phyloP scores from a whole-genome alignment of 2,329 filamentous ascomycete species.

The Tolypocladium capitatum region DNA sequence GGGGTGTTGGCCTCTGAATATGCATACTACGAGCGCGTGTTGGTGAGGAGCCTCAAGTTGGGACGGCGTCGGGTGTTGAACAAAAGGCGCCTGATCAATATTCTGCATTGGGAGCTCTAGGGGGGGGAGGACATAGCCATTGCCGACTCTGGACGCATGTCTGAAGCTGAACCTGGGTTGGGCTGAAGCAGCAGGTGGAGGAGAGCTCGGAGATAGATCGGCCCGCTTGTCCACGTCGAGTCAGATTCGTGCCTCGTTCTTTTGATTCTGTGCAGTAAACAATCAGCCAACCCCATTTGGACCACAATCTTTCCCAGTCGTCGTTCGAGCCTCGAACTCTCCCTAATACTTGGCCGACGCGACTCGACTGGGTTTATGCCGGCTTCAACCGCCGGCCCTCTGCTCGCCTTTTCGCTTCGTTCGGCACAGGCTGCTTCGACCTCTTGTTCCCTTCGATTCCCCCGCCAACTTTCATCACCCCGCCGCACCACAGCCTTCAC shows the following conservation, averaged over 20 bases:
- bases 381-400: neutral
- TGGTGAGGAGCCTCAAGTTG: too few relatives aligned
- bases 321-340: neutral
- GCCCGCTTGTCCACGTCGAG: neutral
- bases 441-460: neutral
- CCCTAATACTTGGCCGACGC: neutral
- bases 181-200: neutral
- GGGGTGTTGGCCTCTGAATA: too few relatives aligned
- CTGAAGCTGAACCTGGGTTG: neutral
- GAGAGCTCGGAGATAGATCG: neutral
- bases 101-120: neutral
- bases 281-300: neutral
- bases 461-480: neutral
- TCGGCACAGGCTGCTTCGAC: conserved; percentile 1
- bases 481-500: neutral
- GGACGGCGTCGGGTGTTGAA: neutral
- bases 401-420: neutral
- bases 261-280: neutral
- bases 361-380: neutral
- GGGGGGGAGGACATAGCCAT: too few relatives aligned
- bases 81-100: neutral
- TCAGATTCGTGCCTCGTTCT: too few relatives aligned
- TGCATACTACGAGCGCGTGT: too few relatives aligned
- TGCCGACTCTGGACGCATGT: neutral
- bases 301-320: neutral